A percentile compares a stretch with the other conserved stretches of the same genome.
Conservation (phyloP, 768 basidiomycete genomes). For the Termitomyces sp. region DNA sequence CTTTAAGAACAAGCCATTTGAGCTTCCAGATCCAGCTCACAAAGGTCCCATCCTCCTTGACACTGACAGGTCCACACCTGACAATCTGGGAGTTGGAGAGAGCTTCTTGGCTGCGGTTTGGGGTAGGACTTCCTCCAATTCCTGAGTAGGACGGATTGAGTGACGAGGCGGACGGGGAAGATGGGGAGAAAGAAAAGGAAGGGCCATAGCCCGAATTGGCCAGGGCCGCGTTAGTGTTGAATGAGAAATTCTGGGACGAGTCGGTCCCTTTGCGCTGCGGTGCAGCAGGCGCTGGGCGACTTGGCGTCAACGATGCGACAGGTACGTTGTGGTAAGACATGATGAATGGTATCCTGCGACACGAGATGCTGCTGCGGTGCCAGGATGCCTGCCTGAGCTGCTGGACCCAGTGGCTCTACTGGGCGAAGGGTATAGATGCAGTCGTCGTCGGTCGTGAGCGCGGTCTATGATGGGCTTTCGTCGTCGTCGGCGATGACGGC, state of each 20-base stretch:
- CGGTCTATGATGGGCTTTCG: slow-evolving; percentile 1
- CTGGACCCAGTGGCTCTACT: background rate
- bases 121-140: slow-evolving; percentile 79
- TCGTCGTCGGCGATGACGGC: slow-evolving; percentile 12
- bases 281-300: slow-evolving; percentile 72
- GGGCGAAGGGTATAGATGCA: background rate
- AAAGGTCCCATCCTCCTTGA: slow-evolving; percentile 90
- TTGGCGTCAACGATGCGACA: slow-evolving; percentile 63
- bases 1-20: slow-evolving; percentile 85
- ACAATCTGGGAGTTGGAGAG: slow-evolving; percentile 43
- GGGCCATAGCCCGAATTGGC: slow-evolving; percentile 53
- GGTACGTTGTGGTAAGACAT: slow-evolving; percentile 37
- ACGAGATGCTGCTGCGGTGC: background rate
- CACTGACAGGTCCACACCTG: slow-evolving; percentile 66
- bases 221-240: slow-evolving; percentile 36
- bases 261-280: slow-evolving; percentile 48
- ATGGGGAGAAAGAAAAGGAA: slow-evolving; percentile 48
- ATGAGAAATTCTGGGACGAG: slow-evolving; percentile 21
- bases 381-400: slow-evolving; percentile 7
- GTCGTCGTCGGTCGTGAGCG: slow-evolving; percentile 2
- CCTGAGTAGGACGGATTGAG: slow-evolving; percentile 69
- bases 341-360: slow-evolving; percentile 1
- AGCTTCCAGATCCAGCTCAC: slow-evolving; percentile 89
- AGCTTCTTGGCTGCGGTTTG: slow-evolving; percentile 43
- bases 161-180: slow-evolving; percentile 51